Percentiles rank a stretch among this genome's conserved stretches.
Conservation (phyloP, 441 rosid genomes). For the Lepidium campestre region DNA sequence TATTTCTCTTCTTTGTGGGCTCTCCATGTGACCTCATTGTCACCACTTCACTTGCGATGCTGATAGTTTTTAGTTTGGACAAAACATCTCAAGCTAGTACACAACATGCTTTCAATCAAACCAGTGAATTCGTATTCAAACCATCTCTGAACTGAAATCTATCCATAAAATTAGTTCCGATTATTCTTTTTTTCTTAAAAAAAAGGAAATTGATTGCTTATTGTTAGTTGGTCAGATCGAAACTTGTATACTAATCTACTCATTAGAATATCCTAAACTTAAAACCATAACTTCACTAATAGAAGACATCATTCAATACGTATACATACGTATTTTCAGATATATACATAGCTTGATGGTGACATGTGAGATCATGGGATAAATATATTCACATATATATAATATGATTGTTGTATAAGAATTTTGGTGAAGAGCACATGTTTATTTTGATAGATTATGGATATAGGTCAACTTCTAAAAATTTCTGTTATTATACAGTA, state of each 20-base stretch:
- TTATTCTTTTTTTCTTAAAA: too few relatives aligned
- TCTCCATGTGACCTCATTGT: slow-evolving; percentile 59
- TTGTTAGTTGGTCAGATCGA: too few relatives aligned
- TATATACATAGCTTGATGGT: slow-evolving; percentile 5
- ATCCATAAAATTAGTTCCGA: too few relatives aligned
- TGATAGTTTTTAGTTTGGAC: background rate
- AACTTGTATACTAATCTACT: too few relatives aligned
- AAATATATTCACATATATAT: background rate
- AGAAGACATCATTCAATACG: background rate
- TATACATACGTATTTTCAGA: slow-evolving; percentile 3
- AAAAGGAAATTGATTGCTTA: too few relatives aligned
- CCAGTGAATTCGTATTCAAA: too few relatives aligned
- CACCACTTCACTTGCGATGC: slow-evolving; percentile 32
- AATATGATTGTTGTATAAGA: slow-evolving; percentile 17
- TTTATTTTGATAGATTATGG: slow-evolving; percentile 16
- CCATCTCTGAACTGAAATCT: too few relatives aligned
- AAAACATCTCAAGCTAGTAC: background rate
- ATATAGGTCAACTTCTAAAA: slow-evolving; percentile 8
- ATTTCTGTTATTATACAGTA: background rate
- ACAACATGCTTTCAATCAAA: background rate
- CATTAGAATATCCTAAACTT: too few relatives aligned
- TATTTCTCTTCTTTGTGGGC: slow-evolving; percentile 25
- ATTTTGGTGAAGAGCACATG: background rate
- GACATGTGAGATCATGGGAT: slow-evolving; percentile 22
- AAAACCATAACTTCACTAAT: background rate